phyloP scores from a whole-genome alignment of 345 rosid genomes.

The Noccaea caerulescens region DNA sequence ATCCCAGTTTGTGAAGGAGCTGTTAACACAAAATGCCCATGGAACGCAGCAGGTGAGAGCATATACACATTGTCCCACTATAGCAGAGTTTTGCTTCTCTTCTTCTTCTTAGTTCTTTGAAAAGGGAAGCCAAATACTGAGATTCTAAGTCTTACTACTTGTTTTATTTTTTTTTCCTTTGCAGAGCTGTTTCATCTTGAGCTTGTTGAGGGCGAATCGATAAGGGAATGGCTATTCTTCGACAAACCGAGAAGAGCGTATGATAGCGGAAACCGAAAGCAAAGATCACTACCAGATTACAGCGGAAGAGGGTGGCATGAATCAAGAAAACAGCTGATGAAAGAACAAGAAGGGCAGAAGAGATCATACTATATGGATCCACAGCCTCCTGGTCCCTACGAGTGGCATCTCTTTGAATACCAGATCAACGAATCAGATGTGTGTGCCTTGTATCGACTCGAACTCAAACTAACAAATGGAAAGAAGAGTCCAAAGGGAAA shows the following conservation, averaged over 20 bases:
- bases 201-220: constrained; percentile 67
- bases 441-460: constrained; percentile 70
- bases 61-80: not conserved
- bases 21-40: constrained; percentile 74
- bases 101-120: no score
- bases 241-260: constrained; percentile 90
- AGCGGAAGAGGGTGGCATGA: constrained; percentile 93
- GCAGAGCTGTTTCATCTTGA: constrained; percentile 77
- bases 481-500: constrained; percentile 77
- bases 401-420: constrained; percentile 89
- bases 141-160: not conserved
- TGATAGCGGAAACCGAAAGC: constrained; percentile 89
- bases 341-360: constrained; percentile 75
- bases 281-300: constrained; percentile 90
- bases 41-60: constrained; percentile 78
- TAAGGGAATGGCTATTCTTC: constrained; percentile 90
- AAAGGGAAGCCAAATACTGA: not conserved
- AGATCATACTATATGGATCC: constrained; percentile 97
- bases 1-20: constrained; percentile 92
- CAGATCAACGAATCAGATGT: constrained; percentile 57
- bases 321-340: constrained; percentile 83
- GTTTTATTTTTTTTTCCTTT: not conserved
- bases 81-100: constrained; percentile 1
- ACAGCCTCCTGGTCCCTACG: constrained; percentile 66
- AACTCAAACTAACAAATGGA: constrained; percentile 56